Evolutionary conservation across 305 asterid species (phyloP), one percentile per base, ranked within the genome.

Genomic region (Lippia alba): DNA sequence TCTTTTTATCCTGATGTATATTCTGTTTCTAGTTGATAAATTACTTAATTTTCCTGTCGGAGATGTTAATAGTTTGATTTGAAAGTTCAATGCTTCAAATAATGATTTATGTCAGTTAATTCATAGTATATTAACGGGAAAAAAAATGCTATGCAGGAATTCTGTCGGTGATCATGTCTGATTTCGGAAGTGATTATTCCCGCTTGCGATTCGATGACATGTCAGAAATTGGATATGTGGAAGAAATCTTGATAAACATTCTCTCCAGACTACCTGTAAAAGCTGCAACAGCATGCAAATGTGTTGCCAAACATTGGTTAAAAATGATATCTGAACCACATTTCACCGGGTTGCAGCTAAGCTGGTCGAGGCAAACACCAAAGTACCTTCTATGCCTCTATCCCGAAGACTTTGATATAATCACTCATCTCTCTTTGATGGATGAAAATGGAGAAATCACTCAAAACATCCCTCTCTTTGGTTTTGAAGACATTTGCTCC

Each of bases 211-310:
- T 11, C 41, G 76, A 70, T 41, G 9, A 18, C 11, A 54, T 12
- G 15, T 17, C 63, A 30, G 17, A 55, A 36, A 44, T 76, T 60
- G 70, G 71, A 19, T 12, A 66, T 61, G 30, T 59, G 12, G 76
- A 71, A 54, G 84, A 76, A 33, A 53, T 73, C 56, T 17, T 69
- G 14, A 46, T 69, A 19, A 54, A 69, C 51, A 80, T 73, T 51
- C 71, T 80, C 14, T 49, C 79, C n/a, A 65, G 64, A 61, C 81
- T 80, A 46, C 79, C 79, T 17, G 78, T 63, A 9, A 80, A 80
- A 54, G 19, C 17, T 4, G 72, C 48, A n/a, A 61, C 15, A 41
- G 49, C 66, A 36, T 80, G 79, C 76, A 69, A 72, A 59, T 11
- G 17, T 40, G 79, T 76, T 15, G 67, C 79, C 51, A 80, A 69